Evolutionary conservation across 108 stramenopile genomes (phyloP), one percentile per base, ranked within the genome.

Genomic region (Parmales sp.): DNA sequence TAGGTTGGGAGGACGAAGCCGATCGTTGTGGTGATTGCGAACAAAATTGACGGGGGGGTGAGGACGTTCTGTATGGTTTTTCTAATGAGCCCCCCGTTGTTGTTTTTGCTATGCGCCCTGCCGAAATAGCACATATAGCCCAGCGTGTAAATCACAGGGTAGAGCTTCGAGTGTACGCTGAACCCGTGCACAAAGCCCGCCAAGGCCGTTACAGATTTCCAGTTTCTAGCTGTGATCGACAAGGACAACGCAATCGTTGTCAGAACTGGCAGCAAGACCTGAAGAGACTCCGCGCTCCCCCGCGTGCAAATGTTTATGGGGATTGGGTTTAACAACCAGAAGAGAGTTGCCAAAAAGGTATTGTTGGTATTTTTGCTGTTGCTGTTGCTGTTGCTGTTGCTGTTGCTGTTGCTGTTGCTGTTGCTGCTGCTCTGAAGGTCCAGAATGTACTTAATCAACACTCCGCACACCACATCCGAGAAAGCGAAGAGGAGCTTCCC

Each of bases 221-320:
- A 50, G 49, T 18, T 13, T 22, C 20, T 18, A 22, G 49, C 6
- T 50, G 46, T 43, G 1, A 31, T 54, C 50, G 41, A 48, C 64
- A 25, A 71, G 72, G n/a, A 86, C 3, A 49, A 9, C 4, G 75
- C 79, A 71, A 89, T 76, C 0, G 88, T 92, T 16, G 76, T 36
- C 43, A 93, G 68, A 5, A 95, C 90, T 6, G 91, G 91, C 7
- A 95, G 75, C 18, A 92, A 51, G 18, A 90, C 90, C 46, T 90
- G 78, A 8, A 94, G 64, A 50, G 84, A 82, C 68, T 95, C 95
- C 18, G 90, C 82, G 29, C 86, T 88, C 18, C 95, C 95, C 37
- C 95, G 68, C 0, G 95, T 95, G 73, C 91, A 95, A 66, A 95
- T 92, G 63, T 94, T 94, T 51, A 96, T 92, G 6, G 92, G 80